Percentiles rank a stretch among this genome's conserved stretches.
Evolutionary conservation across 2,329 filamentous ascomycete genomes (phyloP).

Genomic region (Endocalyx cinctus): DNA sequence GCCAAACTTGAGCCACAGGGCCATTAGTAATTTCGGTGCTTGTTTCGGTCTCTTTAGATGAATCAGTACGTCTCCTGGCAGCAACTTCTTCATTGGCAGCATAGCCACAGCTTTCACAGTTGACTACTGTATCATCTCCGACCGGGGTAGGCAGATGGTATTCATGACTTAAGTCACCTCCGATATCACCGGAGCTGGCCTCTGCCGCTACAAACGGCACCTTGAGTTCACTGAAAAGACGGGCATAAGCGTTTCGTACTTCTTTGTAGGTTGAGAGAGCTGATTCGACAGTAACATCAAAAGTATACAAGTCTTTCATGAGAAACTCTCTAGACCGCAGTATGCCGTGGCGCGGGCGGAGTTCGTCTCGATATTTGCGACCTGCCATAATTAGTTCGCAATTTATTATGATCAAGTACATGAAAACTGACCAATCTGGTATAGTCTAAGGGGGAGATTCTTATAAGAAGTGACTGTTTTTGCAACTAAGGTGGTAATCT

Average conservation of each 20-base stretch:
- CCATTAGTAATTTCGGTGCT: not conserved
- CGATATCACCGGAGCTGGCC: conserved; percentile 95
- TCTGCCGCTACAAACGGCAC: conserved; percentile 80
- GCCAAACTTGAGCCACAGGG: conserved; percentile 41
- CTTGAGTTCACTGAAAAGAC: conserved; percentile 77
- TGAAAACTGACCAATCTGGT: conserved; percentile 71
- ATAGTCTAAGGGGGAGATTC: conserved; percentile 77
- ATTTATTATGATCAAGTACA: too few species aligned
- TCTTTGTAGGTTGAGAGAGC: conserved; percentile 76
- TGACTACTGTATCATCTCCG: conserved; percentile 82
- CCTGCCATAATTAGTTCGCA: conserved; percentile 42
- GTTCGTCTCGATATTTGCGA: conserved; percentile 91
- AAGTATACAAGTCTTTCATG: conserved; percentile 99
- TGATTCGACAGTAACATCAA: conserved; percentile 64
- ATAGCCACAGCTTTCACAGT: conserved; percentile 68
- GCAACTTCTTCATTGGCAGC: conserved; percentile 87
- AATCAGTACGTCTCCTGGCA: conserved; percentile 19
- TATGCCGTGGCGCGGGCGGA: conserved; percentile 80
- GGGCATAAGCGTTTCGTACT: conserved; percentile 68
- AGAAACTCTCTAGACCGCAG: conserved; percentile 85
- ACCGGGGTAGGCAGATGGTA: conserved; percentile 78
- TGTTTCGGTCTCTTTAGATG: not conserved
- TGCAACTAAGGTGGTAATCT: conserved; percentile 80
- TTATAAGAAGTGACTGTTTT: conserved; percentile 75
- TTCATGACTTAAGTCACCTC: conserved; percentile 87